Percentiles rank a stretch among this genome's conserved stretches.
Evolutionary conservation across 371 early-diverging fungal species (phyloP).

Genomic region (Chytridium lagenaria): DNA sequence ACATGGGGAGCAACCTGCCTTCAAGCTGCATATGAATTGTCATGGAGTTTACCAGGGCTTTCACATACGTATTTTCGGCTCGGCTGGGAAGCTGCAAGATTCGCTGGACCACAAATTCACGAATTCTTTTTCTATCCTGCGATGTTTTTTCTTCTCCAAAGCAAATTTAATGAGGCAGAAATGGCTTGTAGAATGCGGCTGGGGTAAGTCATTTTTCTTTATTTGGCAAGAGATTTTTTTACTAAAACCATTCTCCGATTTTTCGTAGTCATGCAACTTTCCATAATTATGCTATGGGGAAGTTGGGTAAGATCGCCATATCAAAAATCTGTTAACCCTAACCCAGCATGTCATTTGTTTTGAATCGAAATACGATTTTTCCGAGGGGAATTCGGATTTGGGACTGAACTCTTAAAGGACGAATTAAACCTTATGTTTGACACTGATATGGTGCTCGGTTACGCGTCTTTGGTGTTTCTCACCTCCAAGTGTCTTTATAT

Average conservation of each 20-base stretch:
- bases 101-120: background rate
- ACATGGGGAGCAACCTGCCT: background rate
- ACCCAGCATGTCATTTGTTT: background rate
- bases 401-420: background rate
- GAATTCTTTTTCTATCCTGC: background rate
- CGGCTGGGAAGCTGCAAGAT: background rate
- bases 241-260: background rate
- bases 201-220: background rate
- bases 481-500: background rate
- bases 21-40: background rate
- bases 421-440: background rate
- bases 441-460: background rate
- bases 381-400: background rate
- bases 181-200: background rate
- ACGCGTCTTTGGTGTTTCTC: background rate
- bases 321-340: background rate
- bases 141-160: background rate
- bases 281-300: constrained; percentile 5
- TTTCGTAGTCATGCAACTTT: background rate
- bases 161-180: background rate
- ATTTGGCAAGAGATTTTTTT: background rate
- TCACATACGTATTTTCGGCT: background rate
- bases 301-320: background rate
- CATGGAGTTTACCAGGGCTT: background rate
- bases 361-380: background rate